Evolutionary conservation across 306 rosid species (phyloP).

Genomic region (Oxytropis ochrocephala): DNA sequence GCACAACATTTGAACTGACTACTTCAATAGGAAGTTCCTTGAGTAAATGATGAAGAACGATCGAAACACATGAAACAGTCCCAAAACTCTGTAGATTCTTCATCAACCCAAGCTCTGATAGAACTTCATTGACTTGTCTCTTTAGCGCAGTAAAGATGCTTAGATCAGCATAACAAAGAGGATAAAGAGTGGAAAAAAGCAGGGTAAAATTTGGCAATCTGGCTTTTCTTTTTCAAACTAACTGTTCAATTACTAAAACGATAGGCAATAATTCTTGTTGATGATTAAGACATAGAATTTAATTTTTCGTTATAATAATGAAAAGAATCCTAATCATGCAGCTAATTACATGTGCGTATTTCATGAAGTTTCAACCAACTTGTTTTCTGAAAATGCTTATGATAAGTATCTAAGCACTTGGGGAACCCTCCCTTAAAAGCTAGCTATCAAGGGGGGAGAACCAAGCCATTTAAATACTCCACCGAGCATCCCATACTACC

Average conservation of each 20-base stretch:
- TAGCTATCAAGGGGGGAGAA: too few species aligned
- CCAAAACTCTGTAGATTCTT: slow-evolving; percentile 48
- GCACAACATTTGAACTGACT: slow-evolving; percentile 46
- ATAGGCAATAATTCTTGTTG: not conserved
- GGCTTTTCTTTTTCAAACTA: slow-evolving; percentile 4
- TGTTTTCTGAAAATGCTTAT: not conserved
- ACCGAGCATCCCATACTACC: too few species aligned
- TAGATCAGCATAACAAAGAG: too few species aligned
- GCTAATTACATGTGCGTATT: slow-evolving; percentile 5
- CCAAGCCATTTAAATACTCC: too few species aligned
- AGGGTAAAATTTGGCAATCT: too few species aligned
- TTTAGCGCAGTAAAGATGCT: too few species aligned
- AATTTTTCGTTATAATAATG: slow-evolving; percentile 12
- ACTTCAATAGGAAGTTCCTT: slow-evolving; percentile 76
- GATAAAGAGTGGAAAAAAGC: too few species aligned
- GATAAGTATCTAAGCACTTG: too few species aligned
- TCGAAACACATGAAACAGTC: slow-evolving; percentile 50
- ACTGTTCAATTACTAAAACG: not conserved
- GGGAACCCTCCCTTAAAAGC: too few species aligned
- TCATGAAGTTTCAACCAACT: not conserved
- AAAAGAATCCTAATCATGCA: slow-evolving; percentile 11
- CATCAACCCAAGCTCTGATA: slow-evolving; percentile 68
- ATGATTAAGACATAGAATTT: not conserved
- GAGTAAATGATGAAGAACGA: slow-evolving; percentile 80
- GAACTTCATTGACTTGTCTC: slow-evolving; percentile 37